Base-by-base conservation (phyloP, 2,329 filamentous ascomycete species). In the Alternaria brassicae region DNA sequence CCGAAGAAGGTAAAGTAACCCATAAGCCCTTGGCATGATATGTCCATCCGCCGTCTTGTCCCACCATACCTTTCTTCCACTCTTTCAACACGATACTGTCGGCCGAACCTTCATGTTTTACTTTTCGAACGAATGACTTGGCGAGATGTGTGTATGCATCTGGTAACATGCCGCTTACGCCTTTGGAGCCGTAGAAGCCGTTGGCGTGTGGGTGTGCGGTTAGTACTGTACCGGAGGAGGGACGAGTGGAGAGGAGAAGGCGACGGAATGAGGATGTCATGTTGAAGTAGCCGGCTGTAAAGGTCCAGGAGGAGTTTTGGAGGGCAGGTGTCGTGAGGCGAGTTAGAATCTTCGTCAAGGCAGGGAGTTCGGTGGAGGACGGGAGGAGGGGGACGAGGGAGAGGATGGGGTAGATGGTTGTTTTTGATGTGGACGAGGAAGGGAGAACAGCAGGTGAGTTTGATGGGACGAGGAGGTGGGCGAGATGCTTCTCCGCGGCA, bases 221-320 rank as follows among this genome's bases (percentile, higher is more conserved):
- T 54, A 99, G 89, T 21, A 99, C 91, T 0, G 90, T 93, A 61
- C 92, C 95, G 40, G 83, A 84, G 1, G 80, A 78, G 0, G 89
- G 90, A 1, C 88, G 85, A 0, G 92, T 93, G 6, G 85, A 83
- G 30, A 99, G 87, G 0, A 99, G 83, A 0, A 97, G 85, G 37
- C 89, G 86, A 2, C 91, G 93, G 19, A 98, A 86, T 4, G 89
- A 88, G 0, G 93, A 90, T 6, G 93, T 93, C 56, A 96, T 96
- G 81, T 99, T 99, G 82, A 99, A 99, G 81, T 99, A 99, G 52
- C 95, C 95, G 0, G 95, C 95, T 1, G 95, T 98, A 77, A 99
- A 98, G 0, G 92, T 95, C 95, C 95, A 99, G 13, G 88, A 89
- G 0, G 91, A 91, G 32, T 86, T 84, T 9, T 83, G 81, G 69